Conservation (phyloP, 768 basidiomycete genomes). For the Amanita brunnescens region DNA sequence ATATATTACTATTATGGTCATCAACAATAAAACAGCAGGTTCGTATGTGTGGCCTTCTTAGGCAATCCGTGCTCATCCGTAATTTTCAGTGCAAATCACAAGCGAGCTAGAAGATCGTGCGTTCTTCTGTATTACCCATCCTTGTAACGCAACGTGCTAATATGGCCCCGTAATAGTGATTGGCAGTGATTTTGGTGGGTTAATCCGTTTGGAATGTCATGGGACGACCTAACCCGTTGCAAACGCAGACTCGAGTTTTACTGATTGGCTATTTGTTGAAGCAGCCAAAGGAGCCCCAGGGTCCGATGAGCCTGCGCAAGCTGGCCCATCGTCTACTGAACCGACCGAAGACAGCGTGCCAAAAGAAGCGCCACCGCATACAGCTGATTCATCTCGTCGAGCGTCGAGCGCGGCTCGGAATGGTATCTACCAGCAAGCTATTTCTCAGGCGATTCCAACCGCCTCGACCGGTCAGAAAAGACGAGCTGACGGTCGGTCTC, state of each 20-base stretch:
- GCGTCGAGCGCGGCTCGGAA: slow-evolving; percentile 41
- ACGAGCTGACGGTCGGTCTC: slow-evolving; percentile 56
- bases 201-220: neutral
- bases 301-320: slow-evolving; percentile 31
- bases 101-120: slow-evolving; percentile 76
- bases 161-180: slow-evolving; percentile 38
- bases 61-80: slow-evolving; percentile 6
- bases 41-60: slow-evolving; percentile 17
- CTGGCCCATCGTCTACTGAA: slow-evolving; percentile 27
- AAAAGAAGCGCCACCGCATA: slow-evolving; percentile 23
- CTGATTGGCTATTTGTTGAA: slow-evolving; percentile 81
- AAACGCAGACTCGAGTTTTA: slow-evolving; percentile 65
- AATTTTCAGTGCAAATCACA: slow-evolving; percentile 68
- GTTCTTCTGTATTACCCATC: slow-evolving; percentile 14
- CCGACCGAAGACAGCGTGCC: slow-evolving; percentile 22
- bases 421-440: slow-evolving; percentile 64
- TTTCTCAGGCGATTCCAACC: slow-evolving; percentile 54
- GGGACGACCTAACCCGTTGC: slow-evolving; percentile 5
- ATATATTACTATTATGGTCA: slow-evolving; percentile 92
- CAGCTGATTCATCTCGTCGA: slow-evolving; percentile 33
- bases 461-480: slow-evolving; percentile 53
- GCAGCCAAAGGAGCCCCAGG: slow-evolving; percentile 63
- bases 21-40: slow-evolving; percentile 83
- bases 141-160: slow-evolving; percentile 3
- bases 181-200: slow-evolving; percentile 73